phyloP scores from a whole-genome alignment of 441 rosid species.

The Eutrema salsugineum region DNA sequence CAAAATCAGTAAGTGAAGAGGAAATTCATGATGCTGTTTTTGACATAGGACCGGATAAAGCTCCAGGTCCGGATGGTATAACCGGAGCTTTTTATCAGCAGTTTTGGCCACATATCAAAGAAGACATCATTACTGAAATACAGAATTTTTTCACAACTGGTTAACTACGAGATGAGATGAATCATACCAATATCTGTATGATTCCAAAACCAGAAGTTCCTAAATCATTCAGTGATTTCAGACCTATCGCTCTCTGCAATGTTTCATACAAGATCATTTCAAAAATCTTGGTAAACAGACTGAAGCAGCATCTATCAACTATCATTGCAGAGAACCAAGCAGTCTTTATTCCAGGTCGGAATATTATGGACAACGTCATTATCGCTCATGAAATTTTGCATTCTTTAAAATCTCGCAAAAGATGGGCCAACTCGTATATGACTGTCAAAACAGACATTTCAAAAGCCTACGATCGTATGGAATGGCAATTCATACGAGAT shows the following conservation, averaged over 20 bases:
- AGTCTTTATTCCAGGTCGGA: too few relatives aligned
- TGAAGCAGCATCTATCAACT: fast-evolving
- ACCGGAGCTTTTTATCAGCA: not conserved
- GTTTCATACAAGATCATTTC: not conserved
- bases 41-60: not conserved
- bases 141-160: not conserved
- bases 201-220: not conserved
- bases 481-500: too few relatives aligned
- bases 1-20: too few relatives aligned
- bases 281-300: not conserved
- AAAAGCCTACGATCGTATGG: too few relatives aligned
- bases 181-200: not conserved
- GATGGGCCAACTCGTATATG: too few relatives aligned
- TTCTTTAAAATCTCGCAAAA: too few relatives aligned
- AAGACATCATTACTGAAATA: not conserved
- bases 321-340: too few relatives aligned
- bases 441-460: too few relatives aligned
- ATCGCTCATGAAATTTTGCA: too few relatives aligned
- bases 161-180: fast-evolving
- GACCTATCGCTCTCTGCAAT: not conserved
- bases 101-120: not conserved
- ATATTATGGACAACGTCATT: too few relatives aligned
- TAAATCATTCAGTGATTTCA: not conserved
- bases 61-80: not conserved
- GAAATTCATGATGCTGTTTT: not conserved